Evolutionary conservation across 2,329 filamentous ascomycete species (phyloP).

Genomic region (Pseudocercospora crystallina): DNA sequence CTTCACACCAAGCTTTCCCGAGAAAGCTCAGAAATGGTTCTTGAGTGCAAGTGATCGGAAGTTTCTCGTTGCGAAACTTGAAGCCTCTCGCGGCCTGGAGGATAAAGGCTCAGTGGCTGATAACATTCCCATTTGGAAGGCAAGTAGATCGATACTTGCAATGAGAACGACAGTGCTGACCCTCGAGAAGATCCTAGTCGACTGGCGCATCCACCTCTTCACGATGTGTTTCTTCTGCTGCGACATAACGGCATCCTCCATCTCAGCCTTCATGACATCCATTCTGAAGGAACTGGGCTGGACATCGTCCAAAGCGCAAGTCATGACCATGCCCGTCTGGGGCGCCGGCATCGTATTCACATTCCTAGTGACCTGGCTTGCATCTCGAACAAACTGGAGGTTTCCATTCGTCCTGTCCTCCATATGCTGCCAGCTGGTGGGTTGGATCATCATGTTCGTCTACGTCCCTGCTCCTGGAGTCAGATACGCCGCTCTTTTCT

Average conservation of each 20-base stretch:
- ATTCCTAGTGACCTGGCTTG: constrained; percentile 11
- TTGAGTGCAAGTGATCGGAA: constrained; percentile 8
- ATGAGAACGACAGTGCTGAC: not conserved
- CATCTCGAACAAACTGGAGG: constrained; percentile 4
- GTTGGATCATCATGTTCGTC: constrained; percentile 11
- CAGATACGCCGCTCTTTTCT: constrained; percentile 10
- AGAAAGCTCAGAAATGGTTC: constrained; percentile 13
- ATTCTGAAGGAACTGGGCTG: constrained; percentile 13
- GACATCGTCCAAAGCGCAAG: constrained; percentile 10
- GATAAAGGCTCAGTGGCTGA: constrained; percentile 10
- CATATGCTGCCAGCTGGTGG: constrained; percentile 10
- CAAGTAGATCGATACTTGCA: not conserved
- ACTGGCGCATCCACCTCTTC: constrained; percentile 14
- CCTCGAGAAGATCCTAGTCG: constrained; percentile 3
- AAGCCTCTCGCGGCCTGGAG: constrained; percentile 8
- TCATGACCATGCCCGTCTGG: constrained; percentile 16
- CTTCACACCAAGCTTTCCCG: constrained; percentile 10
- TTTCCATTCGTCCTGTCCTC: constrained; percentile 8
- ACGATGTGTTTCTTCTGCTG: constrained; percentile 16
- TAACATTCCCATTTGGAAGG: constrained; percentile 13
- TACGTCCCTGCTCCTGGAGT: constrained; percentile 13
- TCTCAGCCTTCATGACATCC: constrained; percentile 16
- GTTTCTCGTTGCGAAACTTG: constrained; percentile 8
- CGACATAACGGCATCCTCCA: constrained; percentile 11
- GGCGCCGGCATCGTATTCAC: constrained; percentile 14